These are phyloP conservation scores for Termitomyces sp. DNA, from an alignment of 768 basidiomycete genomes.

Conservation along the genomic window DNA sequence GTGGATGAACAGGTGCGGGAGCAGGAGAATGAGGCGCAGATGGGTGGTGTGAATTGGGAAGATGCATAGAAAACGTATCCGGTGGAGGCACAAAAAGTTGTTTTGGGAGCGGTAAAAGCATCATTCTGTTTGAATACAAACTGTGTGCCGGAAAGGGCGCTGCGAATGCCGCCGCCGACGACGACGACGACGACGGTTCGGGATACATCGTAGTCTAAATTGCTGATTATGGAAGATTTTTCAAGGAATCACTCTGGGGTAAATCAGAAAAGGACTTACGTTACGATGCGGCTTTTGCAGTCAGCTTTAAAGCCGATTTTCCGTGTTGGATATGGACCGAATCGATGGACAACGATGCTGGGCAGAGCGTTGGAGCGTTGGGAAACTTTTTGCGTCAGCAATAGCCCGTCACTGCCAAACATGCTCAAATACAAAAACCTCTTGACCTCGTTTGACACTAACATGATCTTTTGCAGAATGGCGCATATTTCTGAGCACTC, in stretches of 20 bases:
- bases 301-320: background rate
- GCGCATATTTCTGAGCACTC: background rate
- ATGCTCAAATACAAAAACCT: background rate
- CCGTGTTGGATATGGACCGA: background rate
- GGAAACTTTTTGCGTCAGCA: slow-evolving; percentile 8
- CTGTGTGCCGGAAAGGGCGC: slow-evolving; percentile 6
- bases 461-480: background rate
- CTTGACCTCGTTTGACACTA: no score
- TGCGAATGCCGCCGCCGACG: slow-evolving; percentile 1
- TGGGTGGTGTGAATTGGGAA: slow-evolving; percentile 1
- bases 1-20: background rate
- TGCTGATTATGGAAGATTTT: background rate
- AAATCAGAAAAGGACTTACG: background rate
- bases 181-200: slow-evolving; percentile 7
- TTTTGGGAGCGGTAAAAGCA: slow-evolving; percentile 55
- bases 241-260: background rate
- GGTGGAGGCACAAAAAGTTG: slow-evolving; percentile 49
- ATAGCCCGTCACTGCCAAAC: background rate
- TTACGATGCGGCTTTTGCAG: background rate
- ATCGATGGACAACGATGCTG: slow-evolving; percentile 5
- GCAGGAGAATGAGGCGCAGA: slow-evolving; percentile 2
- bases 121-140: slow-evolving; percentile 5
- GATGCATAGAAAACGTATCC: slow-evolving; percentile 8
- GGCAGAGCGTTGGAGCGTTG: background rate
- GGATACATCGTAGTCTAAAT: slow-evolving; percentile 4